Evolutionary conservation across 2,329 filamentous ascomycete genomes (phyloP).

Genomic region (Colletotrichum eremochloae): DNA sequence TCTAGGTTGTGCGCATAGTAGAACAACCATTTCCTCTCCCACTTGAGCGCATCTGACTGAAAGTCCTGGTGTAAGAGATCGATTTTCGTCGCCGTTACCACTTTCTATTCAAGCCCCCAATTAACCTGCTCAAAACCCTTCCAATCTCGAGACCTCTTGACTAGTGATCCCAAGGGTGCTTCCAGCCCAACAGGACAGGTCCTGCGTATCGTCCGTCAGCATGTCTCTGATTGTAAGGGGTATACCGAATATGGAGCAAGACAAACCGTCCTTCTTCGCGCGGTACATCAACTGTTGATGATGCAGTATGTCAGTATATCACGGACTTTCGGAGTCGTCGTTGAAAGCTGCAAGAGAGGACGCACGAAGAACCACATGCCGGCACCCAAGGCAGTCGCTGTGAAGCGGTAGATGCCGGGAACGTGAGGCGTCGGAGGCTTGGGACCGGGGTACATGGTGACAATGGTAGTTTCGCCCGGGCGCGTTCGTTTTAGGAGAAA

Average conservation of each 20-base stretch:
- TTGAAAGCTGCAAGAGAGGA: slow-evolving; percentile 42
- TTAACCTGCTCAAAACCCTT: neutral
- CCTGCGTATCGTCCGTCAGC: slow-evolving; percentile 55
- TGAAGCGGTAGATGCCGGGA: slow-evolving; percentile 80
- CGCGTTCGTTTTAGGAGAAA: slow-evolving; percentile 15
- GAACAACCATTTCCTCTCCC: neutral
- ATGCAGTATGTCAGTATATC: slow-evolving; percentile 42
- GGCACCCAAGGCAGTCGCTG: slow-evolving; percentile 88
- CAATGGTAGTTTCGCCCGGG: slow-evolving; percentile 1
- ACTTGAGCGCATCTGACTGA: neutral
- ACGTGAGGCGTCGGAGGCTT: slow-evolving; percentile 63
- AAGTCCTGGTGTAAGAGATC: neutral
- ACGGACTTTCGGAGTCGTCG: neutral
- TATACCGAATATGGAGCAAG: neutral
- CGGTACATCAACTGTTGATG: slow-evolving; percentile 86
- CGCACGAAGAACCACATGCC: slow-evolving; percentile 99
- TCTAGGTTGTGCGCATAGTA: slow-evolving; percentile 3
- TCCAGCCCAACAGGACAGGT: slow-evolving; percentile 88
- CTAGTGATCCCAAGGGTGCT: slow-evolving; percentile 97
- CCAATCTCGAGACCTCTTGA: slow-evolving; percentile 40
- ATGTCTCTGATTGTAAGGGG: neutral
- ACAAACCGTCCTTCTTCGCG: slow-evolving; percentile 90
- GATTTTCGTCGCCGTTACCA: neutral
- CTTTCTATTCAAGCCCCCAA: neutral
- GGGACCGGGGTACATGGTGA: slow-evolving; percentile 44